phyloP scores from a whole-genome alignment of 192 early-diverging fungal genomes.

The Piromyces finnis region DNA sequence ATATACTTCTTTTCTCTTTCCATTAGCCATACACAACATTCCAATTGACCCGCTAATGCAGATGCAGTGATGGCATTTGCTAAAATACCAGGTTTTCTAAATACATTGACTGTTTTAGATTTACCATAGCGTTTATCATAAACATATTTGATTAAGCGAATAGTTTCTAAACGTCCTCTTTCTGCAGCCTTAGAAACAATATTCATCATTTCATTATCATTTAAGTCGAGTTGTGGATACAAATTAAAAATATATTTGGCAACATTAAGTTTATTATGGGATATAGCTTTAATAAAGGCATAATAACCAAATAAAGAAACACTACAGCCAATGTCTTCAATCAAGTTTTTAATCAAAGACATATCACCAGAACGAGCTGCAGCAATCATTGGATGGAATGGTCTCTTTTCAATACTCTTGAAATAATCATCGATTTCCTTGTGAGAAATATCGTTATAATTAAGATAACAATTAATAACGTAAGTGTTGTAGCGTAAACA shows the following conservation, averaged over 20 bases:
- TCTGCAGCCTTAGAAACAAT: background rate
- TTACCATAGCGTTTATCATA: background rate
- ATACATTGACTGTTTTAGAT: background rate
- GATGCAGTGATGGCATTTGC: background rate
- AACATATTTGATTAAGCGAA: background rate
- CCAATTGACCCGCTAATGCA: background rate
- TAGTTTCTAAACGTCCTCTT: background rate
- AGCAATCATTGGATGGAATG: background rate
- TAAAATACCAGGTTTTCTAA: background rate
- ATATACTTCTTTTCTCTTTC: background rate
- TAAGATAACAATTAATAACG: background rate
- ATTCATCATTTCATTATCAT: background rate
- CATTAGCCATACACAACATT: background rate
- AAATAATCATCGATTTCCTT: background rate
- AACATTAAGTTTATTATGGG: background rate
- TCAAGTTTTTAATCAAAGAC: background rate
- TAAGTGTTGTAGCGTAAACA: background rate
- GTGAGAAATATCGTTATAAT: background rate
- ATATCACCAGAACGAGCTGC: background rate
- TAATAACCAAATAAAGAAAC: background rate
- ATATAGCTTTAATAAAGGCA: background rate
- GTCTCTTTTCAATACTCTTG: background rate
- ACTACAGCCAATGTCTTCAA: background rate
- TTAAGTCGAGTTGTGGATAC: background rate
- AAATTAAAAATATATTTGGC: background rate